Conservation (phyloP, 176 grass and related monocot genomes). For the Musa schizocarpa region DNA sequence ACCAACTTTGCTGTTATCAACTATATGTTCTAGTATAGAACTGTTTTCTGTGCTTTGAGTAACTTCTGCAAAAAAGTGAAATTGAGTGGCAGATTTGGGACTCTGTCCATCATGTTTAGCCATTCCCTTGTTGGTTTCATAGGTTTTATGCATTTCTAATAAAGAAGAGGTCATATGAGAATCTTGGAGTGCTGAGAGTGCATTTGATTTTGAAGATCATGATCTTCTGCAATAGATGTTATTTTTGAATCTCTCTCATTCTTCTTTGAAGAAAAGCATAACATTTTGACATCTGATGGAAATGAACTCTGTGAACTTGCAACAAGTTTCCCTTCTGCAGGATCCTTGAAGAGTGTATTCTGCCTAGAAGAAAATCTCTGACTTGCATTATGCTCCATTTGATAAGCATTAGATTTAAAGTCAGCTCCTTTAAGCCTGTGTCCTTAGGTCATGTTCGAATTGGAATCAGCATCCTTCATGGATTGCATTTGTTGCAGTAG, state of each 20-base stretch:
- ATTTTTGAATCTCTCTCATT: slow-evolving; percentile 41
- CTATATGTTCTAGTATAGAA: slow-evolving; percentile 34
- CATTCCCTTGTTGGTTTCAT: slow-evolving; percentile 51
- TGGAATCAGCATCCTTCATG: slow-evolving; percentile 41
- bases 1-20: slow-evolving; percentile 41
- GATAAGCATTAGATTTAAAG: slow-evolving; percentile 42
- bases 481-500: slow-evolving; percentile 68
- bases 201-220: slow-evolving; percentile 43
- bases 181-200: slow-evolving; percentile 46
- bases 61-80: neutral
- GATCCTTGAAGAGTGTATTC: slow-evolving; percentile 25
- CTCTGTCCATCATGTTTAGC: slow-evolving; percentile 40
- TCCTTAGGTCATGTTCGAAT: slow-evolving; percentile 41
- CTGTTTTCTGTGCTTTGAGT: slow-evolving; percentile 47
- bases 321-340: slow-evolving; percentile 32
- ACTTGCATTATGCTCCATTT: slow-evolving; percentile 47
- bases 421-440: slow-evolving; percentile 55
- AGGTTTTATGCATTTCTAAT: slow-evolving; percentile 60
- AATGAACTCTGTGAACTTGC: slow-evolving; percentile 29
- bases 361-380: slow-evolving; percentile 46
- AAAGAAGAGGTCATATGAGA: slow-evolving; percentile 86
- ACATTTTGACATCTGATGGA: slow-evolving; percentile 40
- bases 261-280: slow-evolving; percentile 61
- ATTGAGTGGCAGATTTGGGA: neutral
- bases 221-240: slow-evolving; percentile 25